Evolutionary conservation across 192 early-diverging fungal species (phyloP).

Genomic region (Gryganskiella cystojenkinii): DNA sequence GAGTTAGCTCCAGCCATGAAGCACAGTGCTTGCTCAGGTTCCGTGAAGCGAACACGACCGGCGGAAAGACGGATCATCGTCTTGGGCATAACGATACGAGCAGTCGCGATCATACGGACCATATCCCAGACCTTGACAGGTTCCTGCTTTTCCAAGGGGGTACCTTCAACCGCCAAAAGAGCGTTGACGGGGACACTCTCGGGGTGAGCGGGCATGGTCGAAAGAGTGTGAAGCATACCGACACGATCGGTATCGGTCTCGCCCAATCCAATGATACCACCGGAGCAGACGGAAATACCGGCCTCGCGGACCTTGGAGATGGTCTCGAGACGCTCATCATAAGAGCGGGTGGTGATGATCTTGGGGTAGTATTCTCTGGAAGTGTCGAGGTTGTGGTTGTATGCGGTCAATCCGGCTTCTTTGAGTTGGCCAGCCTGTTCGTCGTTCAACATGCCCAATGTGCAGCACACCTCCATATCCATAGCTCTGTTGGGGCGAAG

Average conservation of each 20-base stretch:
- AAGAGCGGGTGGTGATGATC: constrained; percentile 84
- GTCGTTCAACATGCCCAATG: constrained; percentile 83
- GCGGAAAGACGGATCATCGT: constrained; percentile 83
- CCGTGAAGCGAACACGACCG: constrained; percentile 76
- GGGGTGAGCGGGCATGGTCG: constrained; percentile 76
- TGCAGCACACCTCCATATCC: constrained; percentile 92
- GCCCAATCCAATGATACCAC: constrained; percentile 88
- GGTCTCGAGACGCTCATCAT: constrained; percentile 82
- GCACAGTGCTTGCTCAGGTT: constrained; percentile 77
- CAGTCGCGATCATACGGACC: constrained; percentile 87
- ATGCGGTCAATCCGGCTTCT: constrained; percentile 85
- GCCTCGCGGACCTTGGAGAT: constrained; percentile 77
- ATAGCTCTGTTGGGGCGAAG: constrained; percentile 61
- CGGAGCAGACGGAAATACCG: constrained; percentile 85
- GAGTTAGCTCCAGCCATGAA: constrained; percentile 89
- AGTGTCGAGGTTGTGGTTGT: constrained; percentile 90
- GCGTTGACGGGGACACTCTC: constrained; percentile 87
- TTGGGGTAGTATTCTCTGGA: constrained; percentile 84
- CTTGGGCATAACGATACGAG: constrained; percentile 83
- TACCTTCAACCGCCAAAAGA: constrained; percentile 83
- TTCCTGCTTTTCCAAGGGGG: constrained; percentile 79
- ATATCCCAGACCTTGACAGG: constrained; percentile 87
- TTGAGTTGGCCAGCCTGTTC: constrained; percentile 80
- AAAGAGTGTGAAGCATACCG: constrained; percentile 78
- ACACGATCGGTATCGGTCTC: constrained; percentile 78